Percentiles rank a stretch among this genome's conserved stretches.
phyloP scores from a whole-genome alignment of 2,329 filamentous ascomycete genomes.

The Phialemoniopsis sp. region DNA sequence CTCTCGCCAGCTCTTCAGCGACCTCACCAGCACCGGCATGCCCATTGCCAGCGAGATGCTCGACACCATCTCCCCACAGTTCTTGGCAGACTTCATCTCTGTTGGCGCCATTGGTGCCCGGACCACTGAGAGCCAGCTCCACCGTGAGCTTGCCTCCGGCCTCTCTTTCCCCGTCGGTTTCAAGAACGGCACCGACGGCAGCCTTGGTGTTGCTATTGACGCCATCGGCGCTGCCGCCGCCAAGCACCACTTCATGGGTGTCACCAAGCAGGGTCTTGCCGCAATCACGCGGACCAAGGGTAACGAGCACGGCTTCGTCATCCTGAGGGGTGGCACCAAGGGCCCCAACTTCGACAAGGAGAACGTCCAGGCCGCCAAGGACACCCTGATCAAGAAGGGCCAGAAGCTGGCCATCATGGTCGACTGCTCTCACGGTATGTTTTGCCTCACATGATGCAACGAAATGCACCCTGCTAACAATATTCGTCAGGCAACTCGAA shows the following conservation, averaged over 20 bases:
- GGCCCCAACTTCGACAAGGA: constrained; percentile 92
- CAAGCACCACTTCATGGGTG: constrained; percentile 97
- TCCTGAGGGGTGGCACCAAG: constrained; percentile 84
- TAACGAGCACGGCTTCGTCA: constrained; percentile 97
- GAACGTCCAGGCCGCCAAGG: constrained; percentile 76
- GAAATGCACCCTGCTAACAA: too few species aligned
- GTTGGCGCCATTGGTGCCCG: constrained; percentile 93
- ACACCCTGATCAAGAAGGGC: constrained; percentile 75
- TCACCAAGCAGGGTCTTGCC: constrained; percentile 94
- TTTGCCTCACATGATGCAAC: too few species aligned
- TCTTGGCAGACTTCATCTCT: constrained; percentile 85
- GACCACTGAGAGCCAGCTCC: constrained; percentile 93
- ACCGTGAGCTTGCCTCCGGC: constrained; percentile 90
- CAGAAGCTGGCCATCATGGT: constrained; percentile 92
- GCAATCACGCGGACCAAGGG: constrained; percentile 91
- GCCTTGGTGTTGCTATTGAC: constrained; percentile 84
- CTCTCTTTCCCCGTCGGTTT: constrained; percentile 97
- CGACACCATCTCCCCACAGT: constrained; percentile 97
- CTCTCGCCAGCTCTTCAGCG: constrained; percentile 86
- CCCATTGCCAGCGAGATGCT: constrained; percentile 97
- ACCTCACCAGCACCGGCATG: constrained; percentile 89
- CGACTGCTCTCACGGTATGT: constrained; percentile 84
- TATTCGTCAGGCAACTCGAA: constrained; percentile 58
- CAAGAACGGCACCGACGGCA: constrained; percentile 98
- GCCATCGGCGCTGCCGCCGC: constrained; percentile 87